Conservation (phyloP, 805 yeast genomes). For the Spathaspora sp. region DNA sequence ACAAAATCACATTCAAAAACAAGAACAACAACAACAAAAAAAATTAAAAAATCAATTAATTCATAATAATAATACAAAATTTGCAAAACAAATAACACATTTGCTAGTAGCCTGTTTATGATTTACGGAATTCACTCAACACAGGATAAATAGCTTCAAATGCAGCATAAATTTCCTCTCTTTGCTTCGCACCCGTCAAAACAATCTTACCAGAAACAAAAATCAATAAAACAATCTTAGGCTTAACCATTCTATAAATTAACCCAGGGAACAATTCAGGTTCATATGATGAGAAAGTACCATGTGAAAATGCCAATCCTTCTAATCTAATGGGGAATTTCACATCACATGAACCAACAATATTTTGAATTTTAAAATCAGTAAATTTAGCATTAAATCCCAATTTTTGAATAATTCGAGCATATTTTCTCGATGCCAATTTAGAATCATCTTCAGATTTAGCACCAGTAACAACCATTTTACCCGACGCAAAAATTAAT, state of each 20-base stretch:
- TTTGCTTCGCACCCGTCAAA: conserved; percentile 96
- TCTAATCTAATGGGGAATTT: conserved; percentile 96
- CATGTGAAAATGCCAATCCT: conserved; percentile 97
- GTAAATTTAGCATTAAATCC: conserved; percentile 98
- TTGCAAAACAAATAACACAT: neutral
- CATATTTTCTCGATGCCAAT: conserved; percentile 94
- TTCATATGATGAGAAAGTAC: conserved; percentile 97
- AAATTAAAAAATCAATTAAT: neutral
- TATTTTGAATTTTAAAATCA: conserved; percentile 96
- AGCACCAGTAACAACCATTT: conserved; percentile 99
- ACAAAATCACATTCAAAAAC: neutral
- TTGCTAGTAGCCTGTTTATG: conserved; percentile 21
- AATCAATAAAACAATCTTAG: conserved; percentile 91
- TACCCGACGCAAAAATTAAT: conserved; percentile 95
- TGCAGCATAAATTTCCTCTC: conserved; percentile 97
- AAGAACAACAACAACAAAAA: too few relatives aligned
- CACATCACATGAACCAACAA: conserved; percentile 98
- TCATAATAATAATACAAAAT: neutral
- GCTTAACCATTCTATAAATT: conserved; percentile 98
- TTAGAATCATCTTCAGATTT: conserved; percentile 98
- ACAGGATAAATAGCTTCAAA: conserved; percentile 98
- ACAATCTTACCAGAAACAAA: conserved; percentile 98
- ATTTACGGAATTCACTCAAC: conserved; percentile 93
- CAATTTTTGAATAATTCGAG: conserved; percentile 94
- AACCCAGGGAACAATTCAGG: conserved; percentile 98